phyloP scores from a whole-genome alignment of 2,329 filamentous ascomycete genomes.

The Cladosporium sp. region DNA sequence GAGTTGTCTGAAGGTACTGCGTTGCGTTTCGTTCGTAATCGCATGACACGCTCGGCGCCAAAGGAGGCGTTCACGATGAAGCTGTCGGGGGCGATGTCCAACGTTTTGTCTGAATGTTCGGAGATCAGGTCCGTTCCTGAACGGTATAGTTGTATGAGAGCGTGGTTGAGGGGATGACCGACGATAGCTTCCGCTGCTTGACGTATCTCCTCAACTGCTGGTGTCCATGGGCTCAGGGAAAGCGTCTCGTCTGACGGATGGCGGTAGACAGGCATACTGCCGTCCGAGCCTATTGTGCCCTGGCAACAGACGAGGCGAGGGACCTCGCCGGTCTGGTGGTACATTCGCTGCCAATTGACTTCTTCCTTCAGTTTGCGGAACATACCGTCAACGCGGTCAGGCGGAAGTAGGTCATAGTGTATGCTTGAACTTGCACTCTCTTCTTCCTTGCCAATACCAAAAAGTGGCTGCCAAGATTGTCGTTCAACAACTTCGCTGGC shows the following conservation, averaged over 20 bases:
- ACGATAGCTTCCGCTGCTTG: constrained; percentile 65
- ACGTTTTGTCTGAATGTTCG: constrained; percentile 94
- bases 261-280: constrained; percentile 83
- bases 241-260: constrained; percentile 89
- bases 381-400: constrained; percentile 46
- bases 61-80: constrained; percentile 91
- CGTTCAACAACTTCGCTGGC: background rate
- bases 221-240: constrained; percentile 69
- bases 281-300: constrained; percentile 70
- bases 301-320: constrained; percentile 89
- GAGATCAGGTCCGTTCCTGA: constrained; percentile 87
- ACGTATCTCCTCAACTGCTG: constrained; percentile 66
- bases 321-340: constrained; percentile 85
- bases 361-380: constrained; percentile 71
- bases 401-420: constrained; percentile 64
- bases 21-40: constrained; percentile 74
- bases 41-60: constrained; percentile 88
- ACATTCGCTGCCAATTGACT: constrained; percentile 87
- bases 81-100: constrained; percentile 78
- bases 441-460: constrained; percentile 23
- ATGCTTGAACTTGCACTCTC: constrained; percentile 71
- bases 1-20: constrained; percentile 2
- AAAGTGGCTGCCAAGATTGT: constrained; percentile 17
- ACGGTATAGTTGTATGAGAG: constrained; percentile 87
- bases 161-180: constrained; percentile 83